A percentile compares a stretch with the other conserved stretches of the same genome.
Evolutionary conservation across 2,329 filamentous ascomycete species (phyloP).

Genomic region (Rugonectria rugulosa): DNA sequence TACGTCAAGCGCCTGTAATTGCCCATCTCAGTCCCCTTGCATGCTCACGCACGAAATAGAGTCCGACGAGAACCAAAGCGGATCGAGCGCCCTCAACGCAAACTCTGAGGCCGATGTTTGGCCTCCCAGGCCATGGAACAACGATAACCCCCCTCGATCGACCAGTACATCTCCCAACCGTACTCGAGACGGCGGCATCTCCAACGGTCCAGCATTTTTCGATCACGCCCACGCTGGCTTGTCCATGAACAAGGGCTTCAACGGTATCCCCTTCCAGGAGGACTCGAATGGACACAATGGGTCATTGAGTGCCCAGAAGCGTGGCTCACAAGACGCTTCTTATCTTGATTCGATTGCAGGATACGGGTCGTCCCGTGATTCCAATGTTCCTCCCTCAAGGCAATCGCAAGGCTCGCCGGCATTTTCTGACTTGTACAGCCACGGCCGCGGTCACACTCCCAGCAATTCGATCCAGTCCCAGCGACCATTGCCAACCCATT

Average conservation of each 20-base stretch:
- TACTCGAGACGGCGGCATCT: slow-evolving; percentile 56
- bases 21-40: neutral
- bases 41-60: slow-evolving; percentile 36
- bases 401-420: slow-evolving; percentile 56
- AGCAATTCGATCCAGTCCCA: slow-evolving; percentile 57
- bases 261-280: slow-evolving; percentile 31
- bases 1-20: slow-evolving; percentile 42
- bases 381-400: slow-evolving; percentile 63
- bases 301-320: slow-evolving; percentile 41
- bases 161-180: slow-evolving; percentile 67
- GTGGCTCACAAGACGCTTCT: slow-evolving; percentile 47
- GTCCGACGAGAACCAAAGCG: slow-evolving; percentile 58
- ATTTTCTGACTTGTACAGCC: slow-evolving; percentile 43
- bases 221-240: slow-evolving; percentile 54
- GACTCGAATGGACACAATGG: slow-evolving; percentile 35
- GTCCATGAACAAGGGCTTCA: slow-evolving; percentile 46
- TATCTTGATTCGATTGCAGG: slow-evolving; percentile 49
- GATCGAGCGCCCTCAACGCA: slow-evolving; percentile 73
- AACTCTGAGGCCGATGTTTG: slow-evolving; percentile 74
- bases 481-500: slow-evolving; percentile 52
- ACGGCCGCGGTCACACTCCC: slow-evolving; percentile 47
- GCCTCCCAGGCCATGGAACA: slow-evolving; percentile 66
- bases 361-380: slow-evolving; percentile 56
- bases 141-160: slow-evolving; percentile 52
- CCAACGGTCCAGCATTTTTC: slow-evolving; percentile 55